Evolutionary conservation across 2,329 filamentous ascomycete species (phyloP), one percentile per base, ranked within the genome.

Genomic region (Parastagonospora nodorum): DNA sequence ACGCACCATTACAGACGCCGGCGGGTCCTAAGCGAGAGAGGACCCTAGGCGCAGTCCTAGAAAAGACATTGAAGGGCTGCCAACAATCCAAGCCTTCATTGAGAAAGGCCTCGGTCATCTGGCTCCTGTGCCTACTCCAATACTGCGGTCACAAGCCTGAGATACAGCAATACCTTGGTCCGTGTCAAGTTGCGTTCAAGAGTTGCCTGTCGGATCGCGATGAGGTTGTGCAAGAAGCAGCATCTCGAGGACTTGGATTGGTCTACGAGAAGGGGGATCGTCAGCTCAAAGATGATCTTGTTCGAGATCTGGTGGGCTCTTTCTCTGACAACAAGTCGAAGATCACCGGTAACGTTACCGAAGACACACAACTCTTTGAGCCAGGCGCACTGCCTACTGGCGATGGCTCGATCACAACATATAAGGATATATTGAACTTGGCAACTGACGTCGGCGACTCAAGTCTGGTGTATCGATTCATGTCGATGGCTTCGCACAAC

Each of bases 361-460:
- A 89, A 33, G 91, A 97, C 45, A 99, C 94, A 0, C 89, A 97
- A 71, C 80, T 99, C 0, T 97, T 97, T 61, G 93, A 97, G 51
- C 88, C 90, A 1, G 94, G 94, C 5, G 90, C 90, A 2, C 75
- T 97, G 10, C 92, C 92, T 0, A 97, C 92, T 0, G 91, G 92
- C 3, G 91, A 96, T 58, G 92, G 92, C 7, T 90, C 92, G 0
- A 84, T 97, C 48, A 97, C 91, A 0, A 97, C 93, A 0, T 99
- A 99, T 78, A 96, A 96, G 70, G 94, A 99, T 67, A 97, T 99
- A 60, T 89, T 99, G 73, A 94, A 83, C 61, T 80, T 99, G 41
- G 94, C 94, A n/a, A 90, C 93, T 37, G 94, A 99, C 75, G 92
- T 97, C 30, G 94, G 94, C 9, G 93, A 99, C 66, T 93, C 94